A percentile compares a stretch with the other conserved stretches of the same genome.
These are phyloP conservation scores for Rhododendron mucronatum DNA, from an alignment of 148 eudicot genomes.

Conservation along the genomic window DNA sequence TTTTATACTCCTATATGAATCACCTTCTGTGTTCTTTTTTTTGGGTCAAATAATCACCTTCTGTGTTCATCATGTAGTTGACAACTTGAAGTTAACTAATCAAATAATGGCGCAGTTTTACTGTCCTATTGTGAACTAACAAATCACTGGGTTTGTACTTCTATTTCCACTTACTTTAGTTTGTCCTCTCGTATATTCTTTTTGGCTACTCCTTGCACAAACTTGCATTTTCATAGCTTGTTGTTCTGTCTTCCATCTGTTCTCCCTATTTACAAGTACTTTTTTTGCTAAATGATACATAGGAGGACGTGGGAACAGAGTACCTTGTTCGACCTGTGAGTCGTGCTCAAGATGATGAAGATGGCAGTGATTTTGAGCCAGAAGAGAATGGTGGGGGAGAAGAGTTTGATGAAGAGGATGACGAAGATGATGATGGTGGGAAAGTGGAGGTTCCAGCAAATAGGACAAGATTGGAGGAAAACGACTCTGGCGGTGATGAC, in stretches of 20 bases:
- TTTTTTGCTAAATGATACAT: not conserved
- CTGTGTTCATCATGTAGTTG: not conserved
- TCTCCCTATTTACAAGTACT: not conserved
- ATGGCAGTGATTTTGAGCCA: constrained; percentile 74
- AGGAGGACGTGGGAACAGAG: constrained; percentile 72
- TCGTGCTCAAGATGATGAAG: constrained; percentile 72
- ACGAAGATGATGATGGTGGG: constrained; percentile 68
- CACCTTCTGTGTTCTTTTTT: too few relatives aligned
- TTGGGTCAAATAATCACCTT: not conserved
- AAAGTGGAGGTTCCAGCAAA: constrained; percentile 1
- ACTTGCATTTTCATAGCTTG: not conserved
- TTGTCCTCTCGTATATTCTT: not conserved
- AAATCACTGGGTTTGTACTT: not conserved
- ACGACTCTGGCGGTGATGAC: not conserved
- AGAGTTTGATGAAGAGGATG: constrained; percentile 48
- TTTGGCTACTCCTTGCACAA: not conserved
- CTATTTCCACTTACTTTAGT: not conserved
- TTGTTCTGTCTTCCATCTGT: not conserved
- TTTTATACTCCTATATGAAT: not conserved
- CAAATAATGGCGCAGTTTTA: not conserved
- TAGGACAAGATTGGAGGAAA: not conserved
- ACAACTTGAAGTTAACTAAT: not conserved
- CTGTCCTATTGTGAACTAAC: not conserved
- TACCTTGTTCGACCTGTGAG: constrained; percentile 69
- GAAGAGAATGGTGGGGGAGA: constrained; percentile 69